Conservation (phyloP, 1,284 basidiomycete species). For the Takashimella koratensis region DNA sequence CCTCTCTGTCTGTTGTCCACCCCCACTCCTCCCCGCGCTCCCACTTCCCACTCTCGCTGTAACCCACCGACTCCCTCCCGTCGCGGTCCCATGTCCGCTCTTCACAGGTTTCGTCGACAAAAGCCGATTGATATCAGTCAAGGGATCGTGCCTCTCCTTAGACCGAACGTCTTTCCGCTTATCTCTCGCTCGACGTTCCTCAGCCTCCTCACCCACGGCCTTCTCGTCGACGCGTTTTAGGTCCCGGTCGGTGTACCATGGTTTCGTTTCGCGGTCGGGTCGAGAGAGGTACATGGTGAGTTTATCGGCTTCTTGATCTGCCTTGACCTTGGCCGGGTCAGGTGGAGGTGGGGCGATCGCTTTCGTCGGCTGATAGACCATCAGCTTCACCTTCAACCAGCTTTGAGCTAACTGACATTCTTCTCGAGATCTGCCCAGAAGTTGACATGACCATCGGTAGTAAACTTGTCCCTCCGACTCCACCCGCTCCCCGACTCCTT, state of each 20-base stretch:
- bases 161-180: slow-evolving; percentile 43
- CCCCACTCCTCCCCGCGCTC: slow-evolving; percentile 1
- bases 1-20: slow-evolving; percentile 32
- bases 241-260: slow-evolving; percentile 48
- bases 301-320: slow-evolving; percentile 40
- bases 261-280: slow-evolving; percentile 48
- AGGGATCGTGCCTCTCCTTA: slow-evolving; percentile 41
- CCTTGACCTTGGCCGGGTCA: slow-evolving; percentile 38
- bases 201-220: slow-evolving; percentile 40
- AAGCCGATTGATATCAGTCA: slow-evolving; percentile 31
- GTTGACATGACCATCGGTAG: slow-evolving; percentile 44
- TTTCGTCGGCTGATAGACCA: slow-evolving; percentile 2
- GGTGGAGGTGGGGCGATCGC: not conserved
- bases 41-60: not conserved
- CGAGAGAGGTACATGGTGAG: slow-evolving; percentile 49
- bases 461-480: slow-evolving; percentile 18
- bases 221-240: slow-evolving; percentile 43
- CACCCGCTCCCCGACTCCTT: slow-evolving; percentile 4
- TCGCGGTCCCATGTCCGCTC: slow-evolving; percentile 1
- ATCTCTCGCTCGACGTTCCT: slow-evolving; percentile 37
- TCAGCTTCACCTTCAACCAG: too few relatives aligned
- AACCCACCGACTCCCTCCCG: not conserved
- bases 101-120: too few relatives aligned
- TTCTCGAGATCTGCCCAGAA: slow-evolving; percentile 47
- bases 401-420: slow-evolving; percentile 33